Evolutionary conservation across 1,284 basidiomycete species (phyloP).

Genomic region (Somion occarium): DNA sequence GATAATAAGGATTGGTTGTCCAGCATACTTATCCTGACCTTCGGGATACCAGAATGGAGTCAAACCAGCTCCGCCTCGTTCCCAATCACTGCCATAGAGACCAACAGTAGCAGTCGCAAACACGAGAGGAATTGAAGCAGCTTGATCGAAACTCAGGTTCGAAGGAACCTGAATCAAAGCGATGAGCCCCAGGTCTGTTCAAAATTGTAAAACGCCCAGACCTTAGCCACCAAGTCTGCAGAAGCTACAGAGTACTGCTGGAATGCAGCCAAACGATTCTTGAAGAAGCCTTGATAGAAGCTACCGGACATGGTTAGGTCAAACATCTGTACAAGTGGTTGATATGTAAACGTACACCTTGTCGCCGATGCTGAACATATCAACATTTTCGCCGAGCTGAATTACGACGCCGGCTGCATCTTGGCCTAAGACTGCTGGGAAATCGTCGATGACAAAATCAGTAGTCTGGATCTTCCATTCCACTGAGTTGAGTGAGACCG

Average conservation of each 20-base stretch:
- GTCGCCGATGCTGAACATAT: conserved; percentile 48
- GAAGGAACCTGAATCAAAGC: conserved; percentile 33
- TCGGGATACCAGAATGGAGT: conserved; percentile 19
- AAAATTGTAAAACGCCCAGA: conserved; percentile 12
- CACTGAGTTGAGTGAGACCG: conserved; percentile 38
- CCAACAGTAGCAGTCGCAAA: conserved; percentile 14
- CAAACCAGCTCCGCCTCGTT: conserved; percentile 11
- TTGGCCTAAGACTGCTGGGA: conserved; percentile 45
- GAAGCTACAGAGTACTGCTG: conserved; percentile 45
- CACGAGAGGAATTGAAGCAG: conserved; percentile 20
- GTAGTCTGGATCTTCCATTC: conserved; percentile 33
- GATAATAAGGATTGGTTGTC: conserved; percentile 28
- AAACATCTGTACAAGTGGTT: not conserved
- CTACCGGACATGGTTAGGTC: not conserved
- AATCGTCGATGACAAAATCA: conserved; percentile 29
- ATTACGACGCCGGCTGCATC: conserved; percentile 58
- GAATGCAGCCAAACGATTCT: conserved; percentile 29
- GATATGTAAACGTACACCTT: conserved; percentile 38
- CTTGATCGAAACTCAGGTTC: conserved; percentile 32
- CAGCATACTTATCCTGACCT: conserved; percentile 26
- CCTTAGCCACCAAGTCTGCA: conserved; percentile 40
- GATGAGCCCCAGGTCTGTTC: not conserved
- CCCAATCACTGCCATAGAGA: conserved; percentile 16
- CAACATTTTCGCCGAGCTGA: conserved; percentile 47
- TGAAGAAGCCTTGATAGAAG: not conserved